phyloP scores from a whole-genome alignment of 257 asterid species.

The Henckelia pumila region DNA sequence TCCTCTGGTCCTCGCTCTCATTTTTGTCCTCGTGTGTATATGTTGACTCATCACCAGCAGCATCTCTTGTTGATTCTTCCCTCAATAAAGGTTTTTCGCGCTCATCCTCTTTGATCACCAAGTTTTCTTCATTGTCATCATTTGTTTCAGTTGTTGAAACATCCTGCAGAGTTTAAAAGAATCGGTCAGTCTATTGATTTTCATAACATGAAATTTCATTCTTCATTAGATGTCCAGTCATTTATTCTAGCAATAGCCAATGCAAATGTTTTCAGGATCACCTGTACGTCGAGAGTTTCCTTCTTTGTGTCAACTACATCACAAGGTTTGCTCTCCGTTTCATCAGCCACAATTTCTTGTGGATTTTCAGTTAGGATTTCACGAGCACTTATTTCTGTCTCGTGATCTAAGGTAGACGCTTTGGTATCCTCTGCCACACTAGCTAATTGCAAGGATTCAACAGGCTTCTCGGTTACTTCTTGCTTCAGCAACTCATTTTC shows the following conservation, averaged over 20 bases:
- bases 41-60: constrained; percentile 4
- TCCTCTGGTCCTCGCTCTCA: constrained; percentile 15
- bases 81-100: constrained; percentile 9
- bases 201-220: neutral
- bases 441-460: neutral
- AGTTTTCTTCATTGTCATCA: neutral
- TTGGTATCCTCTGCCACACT: constrained; percentile 20
- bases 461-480: too few species aligned
- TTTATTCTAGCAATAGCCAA: neutral
- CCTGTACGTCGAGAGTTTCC: neutral
- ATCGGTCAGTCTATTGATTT: neutral
- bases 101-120: neutral
- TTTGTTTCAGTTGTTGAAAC: neutral
- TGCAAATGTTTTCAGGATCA: neutral
- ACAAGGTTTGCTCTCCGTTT: constrained; percentile 6
- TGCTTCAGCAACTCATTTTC: too few species aligned
- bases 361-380: constrained; percentile 5
- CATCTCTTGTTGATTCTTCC: constrained; percentile 16
- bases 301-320: neutral
- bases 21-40: constrained; percentile 13
- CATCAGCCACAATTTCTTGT: constrained; percentile 17
- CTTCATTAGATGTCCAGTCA: neutral
- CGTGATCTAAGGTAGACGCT: neutral
- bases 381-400: neutral
- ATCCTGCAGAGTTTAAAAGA: neutral